phyloP scores from a whole-genome alignment of 371 early-diverging fungal genomes.

The Basidiobolus meristosporus region DNA sequence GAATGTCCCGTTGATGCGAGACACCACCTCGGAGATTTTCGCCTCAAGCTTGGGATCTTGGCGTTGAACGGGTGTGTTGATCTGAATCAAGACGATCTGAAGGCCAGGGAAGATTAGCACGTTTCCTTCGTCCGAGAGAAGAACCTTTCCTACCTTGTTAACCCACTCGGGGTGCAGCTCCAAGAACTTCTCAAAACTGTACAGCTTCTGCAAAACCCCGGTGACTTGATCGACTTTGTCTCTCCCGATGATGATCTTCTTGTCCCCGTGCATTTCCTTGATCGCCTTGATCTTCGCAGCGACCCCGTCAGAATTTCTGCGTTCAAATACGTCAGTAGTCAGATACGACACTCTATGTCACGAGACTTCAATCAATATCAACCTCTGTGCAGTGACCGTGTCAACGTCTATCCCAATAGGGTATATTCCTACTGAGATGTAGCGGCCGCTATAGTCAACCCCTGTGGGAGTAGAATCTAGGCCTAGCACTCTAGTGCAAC shows the following conservation, averaged over 20 bases:
- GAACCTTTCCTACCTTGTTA: conserved; percentile 34
- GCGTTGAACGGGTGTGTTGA: conserved; percentile 24
- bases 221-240: conserved; percentile 98
- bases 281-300: conserved; percentile 52
- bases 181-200: conserved; percentile 87
- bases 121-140: not conserved
- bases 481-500: conserved; percentile 79
- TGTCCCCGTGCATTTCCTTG: conserved; percentile 73
- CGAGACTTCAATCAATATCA: not conserved
- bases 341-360: not conserved
- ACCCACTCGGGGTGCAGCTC: conserved; percentile 76
- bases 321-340: conserved; percentile 1
- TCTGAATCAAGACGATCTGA: conserved; percentile 79
- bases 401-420: conserved; percentile 93
- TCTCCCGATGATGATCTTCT: conserved; percentile 89
- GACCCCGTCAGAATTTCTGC: conserved; percentile 16
- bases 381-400: not conserved
- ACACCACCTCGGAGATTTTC: conserved; percentile 74
- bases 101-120: not conserved
- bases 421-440: conserved; percentile 71
- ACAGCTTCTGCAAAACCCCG: conserved; percentile 92
- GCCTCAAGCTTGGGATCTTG: conserved; percentile 51
- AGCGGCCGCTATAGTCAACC: conserved; percentile 52
- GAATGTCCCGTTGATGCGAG: conserved; percentile 83
- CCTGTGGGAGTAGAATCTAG: conserved; percentile 70